A percentile compares a stretch with the other conserved stretches of the same genome.
These are phyloP conservation scores for Porodaedalea pini DNA, from an alignment of 1,284 basidiomycete species.

Conservation along the genomic window DNA sequence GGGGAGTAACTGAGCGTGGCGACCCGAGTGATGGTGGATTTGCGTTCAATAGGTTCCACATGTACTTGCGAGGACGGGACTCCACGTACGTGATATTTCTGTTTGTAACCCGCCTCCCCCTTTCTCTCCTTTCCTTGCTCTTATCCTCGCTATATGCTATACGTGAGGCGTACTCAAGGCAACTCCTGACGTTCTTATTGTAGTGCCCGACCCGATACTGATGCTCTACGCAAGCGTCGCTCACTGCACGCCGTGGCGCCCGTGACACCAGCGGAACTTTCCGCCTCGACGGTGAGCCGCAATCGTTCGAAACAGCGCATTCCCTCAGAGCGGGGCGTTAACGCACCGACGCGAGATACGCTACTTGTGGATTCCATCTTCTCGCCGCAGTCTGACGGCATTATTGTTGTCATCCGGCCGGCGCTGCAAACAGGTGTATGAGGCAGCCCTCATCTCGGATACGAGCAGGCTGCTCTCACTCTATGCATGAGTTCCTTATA, in stretches of 20 bases:
- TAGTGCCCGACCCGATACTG: background rate
- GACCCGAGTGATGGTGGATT: slow-evolving; percentile 80
- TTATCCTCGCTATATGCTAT: too few relatives aligned
- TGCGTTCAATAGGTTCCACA: slow-evolving; percentile 65
- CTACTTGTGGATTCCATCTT: slow-evolving; percentile 71
- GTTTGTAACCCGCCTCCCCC: slow-evolving; percentile 1
- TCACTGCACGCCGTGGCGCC: background rate
- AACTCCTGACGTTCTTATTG: background rate
- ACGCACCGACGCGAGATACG: slow-evolving; percentile 26
- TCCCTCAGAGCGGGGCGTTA: slow-evolving; percentile 6
- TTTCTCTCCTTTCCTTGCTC: background rate
- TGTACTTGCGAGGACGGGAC: slow-evolving; percentile 55
- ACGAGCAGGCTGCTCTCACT: too few relatives aligned
- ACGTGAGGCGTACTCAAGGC: too few relatives aligned
- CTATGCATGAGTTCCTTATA: too few relatives aligned
- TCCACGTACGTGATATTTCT: slow-evolving; percentile 41
- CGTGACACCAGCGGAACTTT: background rate
- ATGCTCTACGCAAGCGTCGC: background rate
- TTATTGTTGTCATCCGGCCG: slow-evolving; percentile 66
- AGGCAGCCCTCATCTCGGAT: background rate
- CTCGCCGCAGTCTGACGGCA: slow-evolving; percentile 74
- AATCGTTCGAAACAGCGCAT: background rate
- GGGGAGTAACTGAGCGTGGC: slow-evolving; percentile 78
- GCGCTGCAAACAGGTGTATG: background rate
- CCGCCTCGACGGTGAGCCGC: background rate